Evolutionary conservation across 192 early-diverging fungal species (phyloP).

Genomic region (Gonapodya prolifera): DNA sequence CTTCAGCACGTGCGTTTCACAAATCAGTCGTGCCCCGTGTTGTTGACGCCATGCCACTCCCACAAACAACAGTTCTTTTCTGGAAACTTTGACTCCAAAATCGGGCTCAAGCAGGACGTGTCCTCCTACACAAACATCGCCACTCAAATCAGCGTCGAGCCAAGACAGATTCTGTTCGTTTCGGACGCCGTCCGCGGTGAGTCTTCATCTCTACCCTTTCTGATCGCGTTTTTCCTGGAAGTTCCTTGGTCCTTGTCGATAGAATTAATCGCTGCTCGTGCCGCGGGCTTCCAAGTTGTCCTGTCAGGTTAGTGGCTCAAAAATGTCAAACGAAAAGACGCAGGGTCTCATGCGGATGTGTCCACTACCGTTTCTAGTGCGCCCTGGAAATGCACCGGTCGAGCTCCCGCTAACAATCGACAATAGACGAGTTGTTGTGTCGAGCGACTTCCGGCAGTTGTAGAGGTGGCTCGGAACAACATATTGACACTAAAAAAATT

Average conservation of each 20-base stretch:
- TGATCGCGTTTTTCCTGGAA: neutral
- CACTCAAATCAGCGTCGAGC: constrained; percentile 34
- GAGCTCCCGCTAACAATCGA: neutral
- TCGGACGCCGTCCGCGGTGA: constrained; percentile 75
- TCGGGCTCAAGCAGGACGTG: constrained; percentile 63
- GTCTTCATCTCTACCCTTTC: neutral
- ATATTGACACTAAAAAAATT: too few relatives aligned
- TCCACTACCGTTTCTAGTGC: too few relatives aligned
- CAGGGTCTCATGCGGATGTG: too few relatives aligned
- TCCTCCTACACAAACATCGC: constrained; percentile 68
- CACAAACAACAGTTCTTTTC: too few relatives aligned
- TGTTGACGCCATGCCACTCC: too few relatives aligned
- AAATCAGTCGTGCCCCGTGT: too few relatives aligned
- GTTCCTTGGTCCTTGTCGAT: neutral
- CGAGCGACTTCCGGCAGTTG: too few relatives aligned
- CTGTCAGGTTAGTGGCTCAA: too few relatives aligned
- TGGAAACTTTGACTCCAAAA: constrained; percentile 86
- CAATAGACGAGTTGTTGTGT: too few relatives aligned
- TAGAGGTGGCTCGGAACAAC: too few relatives aligned
- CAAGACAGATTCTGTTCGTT: constrained; percentile 68
- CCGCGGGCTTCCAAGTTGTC: neutral
- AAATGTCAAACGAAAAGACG: too few relatives aligned
- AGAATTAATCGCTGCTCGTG: neutral
- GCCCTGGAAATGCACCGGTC: neutral
- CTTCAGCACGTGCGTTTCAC: too few relatives aligned